Evolutionary conservation across 352 stramenopile species (phyloP).

Genomic region (Phytophthora chlamydospora): DNA sequence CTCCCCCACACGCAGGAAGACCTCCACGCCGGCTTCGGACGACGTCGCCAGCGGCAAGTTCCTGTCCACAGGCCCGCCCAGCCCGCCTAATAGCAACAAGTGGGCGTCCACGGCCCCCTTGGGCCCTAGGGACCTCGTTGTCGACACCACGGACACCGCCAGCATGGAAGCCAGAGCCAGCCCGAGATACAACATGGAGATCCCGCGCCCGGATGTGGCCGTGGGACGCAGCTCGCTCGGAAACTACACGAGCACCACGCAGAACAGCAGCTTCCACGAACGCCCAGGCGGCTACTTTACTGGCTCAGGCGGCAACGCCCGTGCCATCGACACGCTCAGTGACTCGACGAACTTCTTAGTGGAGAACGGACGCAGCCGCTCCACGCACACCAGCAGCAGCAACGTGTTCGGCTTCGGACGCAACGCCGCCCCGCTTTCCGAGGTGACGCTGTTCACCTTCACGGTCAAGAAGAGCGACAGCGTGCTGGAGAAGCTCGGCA

Average conservation of each 20-base stretch:
- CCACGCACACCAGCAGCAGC: conserved; percentile 46
- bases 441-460: conserved; percentile 87
- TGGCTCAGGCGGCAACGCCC: conserved; percentile 19
- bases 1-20: conserved; percentile 19
- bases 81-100: conserved; percentile 13
- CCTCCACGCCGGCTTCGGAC: conserved; percentile 17
- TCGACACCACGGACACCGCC: conserved; percentile 16
- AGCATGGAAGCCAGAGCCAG: conserved; percentile 14
- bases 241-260: conserved; percentile 31
- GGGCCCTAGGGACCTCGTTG: conserved; percentile 20
- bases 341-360: conserved; percentile 51
- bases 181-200: conserved; percentile 69
- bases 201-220: conserved; percentile 47
- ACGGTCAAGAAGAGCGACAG: conserved; percentile 89
- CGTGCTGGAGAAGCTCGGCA: conserved; percentile 81
- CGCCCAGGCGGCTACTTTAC: conserved; percentile 33
- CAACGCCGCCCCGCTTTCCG: conserved; percentile 49
- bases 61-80: conserved; percentile 12
- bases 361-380: conserved; percentile 73
- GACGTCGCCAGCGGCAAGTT: conserved; percentile 20
- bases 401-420: conserved; percentile 83
- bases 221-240: conserved; percentile 52
- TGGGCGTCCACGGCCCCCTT: conserved; percentile 27
- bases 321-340: conserved; percentile 37
- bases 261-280: conserved; percentile 46